Evolutionary conservation across 1,284 basidiomycete species (phyloP).

Genomic region (Ganoderma leucocontextum): DNA sequence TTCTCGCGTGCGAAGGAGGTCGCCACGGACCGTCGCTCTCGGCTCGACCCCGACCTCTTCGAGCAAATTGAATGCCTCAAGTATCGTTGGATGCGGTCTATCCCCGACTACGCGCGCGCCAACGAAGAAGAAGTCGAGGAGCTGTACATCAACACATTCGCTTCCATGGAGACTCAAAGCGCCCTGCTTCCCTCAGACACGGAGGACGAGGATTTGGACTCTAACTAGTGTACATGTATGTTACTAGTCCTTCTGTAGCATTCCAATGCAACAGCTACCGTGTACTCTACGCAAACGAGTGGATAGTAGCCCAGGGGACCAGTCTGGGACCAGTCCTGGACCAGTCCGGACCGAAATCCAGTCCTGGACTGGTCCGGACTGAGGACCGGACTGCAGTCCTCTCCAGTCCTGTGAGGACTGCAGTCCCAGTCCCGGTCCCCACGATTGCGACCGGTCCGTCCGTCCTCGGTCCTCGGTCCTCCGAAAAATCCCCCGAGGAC

Average conservation of each 20-base stretch:
- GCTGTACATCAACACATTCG: not conserved
- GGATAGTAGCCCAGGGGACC: too few relatives aligned
- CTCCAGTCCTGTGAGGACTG: too few relatives aligned
- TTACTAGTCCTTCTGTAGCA: not conserved
- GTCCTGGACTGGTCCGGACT: not conserved
- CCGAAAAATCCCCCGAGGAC: not conserved
- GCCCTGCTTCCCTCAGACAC: not conserved
- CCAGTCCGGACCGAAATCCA: accelerated
- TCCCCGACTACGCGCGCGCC: not conserved
- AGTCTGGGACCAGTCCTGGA: not conserved
- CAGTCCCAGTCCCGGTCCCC: not conserved
- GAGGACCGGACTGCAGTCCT: not conserved
- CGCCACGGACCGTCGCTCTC: not conserved
- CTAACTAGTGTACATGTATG: not conserved
- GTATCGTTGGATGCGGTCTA: not conserved
- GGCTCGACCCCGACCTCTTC: conserved; percentile 16
- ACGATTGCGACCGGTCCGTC: not conserved
- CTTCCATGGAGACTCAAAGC: not conserved
- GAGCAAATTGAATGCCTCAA: conserved; percentile 12
- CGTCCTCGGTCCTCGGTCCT: not conserved
- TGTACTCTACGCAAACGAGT: too few relatives aligned
- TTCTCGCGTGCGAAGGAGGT: conserved; percentile 13
- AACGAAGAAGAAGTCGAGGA: not conserved
- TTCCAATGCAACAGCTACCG: too few relatives aligned
- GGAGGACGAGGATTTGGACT: not conserved